Evolutionary conservation across 2,329 filamentous ascomycete genomes (phyloP).

Genomic region (Periglandula ipomoeae): DNA sequence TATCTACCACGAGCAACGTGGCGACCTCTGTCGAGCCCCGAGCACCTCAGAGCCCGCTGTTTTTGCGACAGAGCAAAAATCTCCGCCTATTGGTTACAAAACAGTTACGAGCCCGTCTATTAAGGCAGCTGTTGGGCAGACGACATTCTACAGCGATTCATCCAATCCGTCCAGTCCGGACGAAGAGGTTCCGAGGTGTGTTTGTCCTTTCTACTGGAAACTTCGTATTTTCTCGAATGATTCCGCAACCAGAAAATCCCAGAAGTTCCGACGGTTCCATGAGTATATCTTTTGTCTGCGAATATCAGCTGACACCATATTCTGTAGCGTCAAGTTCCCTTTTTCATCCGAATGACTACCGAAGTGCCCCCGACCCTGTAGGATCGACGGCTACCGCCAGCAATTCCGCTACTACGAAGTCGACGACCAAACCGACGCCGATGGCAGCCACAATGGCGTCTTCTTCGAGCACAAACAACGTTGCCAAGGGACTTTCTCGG

Average conservation of each 20-base stretch:
- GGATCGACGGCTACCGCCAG: constrained; percentile 33
- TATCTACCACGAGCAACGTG: constrained; percentile 34
- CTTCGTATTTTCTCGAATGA: neutral
- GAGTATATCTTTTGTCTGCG: neutral
- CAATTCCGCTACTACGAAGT: constrained; percentile 26
- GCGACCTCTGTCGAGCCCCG: constrained; percentile 33
- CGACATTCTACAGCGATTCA: constrained; percentile 28
- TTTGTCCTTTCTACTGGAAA: constrained; percentile 5
- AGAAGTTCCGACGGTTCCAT: neutral
- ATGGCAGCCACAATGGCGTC: constrained; percentile 38
- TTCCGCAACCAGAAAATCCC: neutral
- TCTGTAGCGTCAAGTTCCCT: constrained; percentile 18
- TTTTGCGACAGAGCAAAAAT: constrained; percentile 16
- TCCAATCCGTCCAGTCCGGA: constrained; percentile 25
- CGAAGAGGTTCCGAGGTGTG: constrained; percentile 23
- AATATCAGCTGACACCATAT: neutral
- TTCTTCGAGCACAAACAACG: constrained; percentile 27
- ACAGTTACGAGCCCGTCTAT: constrained; percentile 5
- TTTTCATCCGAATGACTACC: constrained; percentile 38
- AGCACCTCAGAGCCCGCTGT: constrained; percentile 23
- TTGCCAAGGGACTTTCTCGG: constrained; percentile 42
- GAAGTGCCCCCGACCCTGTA: constrained; percentile 35
- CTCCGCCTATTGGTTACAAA: constrained; percentile 12
- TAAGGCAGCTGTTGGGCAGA: constrained; percentile 14
- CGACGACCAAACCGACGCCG: constrained; percentile 28